Conservation (phyloP, 306 rosid species). For the Malus fusca region DNA sequence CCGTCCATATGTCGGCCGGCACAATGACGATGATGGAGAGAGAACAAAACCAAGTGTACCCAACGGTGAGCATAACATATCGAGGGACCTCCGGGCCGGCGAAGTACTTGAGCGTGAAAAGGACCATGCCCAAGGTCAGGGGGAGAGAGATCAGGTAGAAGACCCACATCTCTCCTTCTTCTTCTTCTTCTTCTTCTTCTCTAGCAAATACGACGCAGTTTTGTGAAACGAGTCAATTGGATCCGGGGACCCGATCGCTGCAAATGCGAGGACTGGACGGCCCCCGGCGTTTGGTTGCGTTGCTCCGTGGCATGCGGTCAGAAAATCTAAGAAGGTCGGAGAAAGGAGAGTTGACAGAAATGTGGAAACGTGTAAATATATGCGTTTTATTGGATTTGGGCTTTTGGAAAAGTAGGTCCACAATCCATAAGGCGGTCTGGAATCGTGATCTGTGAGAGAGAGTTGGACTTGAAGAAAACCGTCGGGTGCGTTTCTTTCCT, state of each 20-base stretch:
- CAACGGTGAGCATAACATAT: constrained; percentile 84
- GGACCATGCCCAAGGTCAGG: constrained; percentile 76
- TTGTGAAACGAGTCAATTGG: not conserved
- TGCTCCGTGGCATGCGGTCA: not conserved
- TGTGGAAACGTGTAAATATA: not conserved
- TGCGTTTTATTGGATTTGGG: not conserved
- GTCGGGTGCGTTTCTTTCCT: not conserved
- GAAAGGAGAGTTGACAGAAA: not conserved
- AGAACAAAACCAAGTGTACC: constrained; percentile 90
- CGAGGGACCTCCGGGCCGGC: constrained; percentile 87
- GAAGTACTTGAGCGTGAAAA: constrained; percentile 66
- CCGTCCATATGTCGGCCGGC: constrained; percentile 97
- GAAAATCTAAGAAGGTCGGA: not conserved
- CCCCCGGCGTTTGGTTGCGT: not conserved
- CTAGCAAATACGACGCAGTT: not conserved
- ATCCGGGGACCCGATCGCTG: constrained; percentile 15
- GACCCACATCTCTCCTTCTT: constrained; percentile 64
- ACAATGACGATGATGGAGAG: constrained; percentile 94
- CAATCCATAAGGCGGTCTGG: not conserved
- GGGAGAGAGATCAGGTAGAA: constrained; percentile 93
- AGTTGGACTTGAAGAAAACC: not conserved
- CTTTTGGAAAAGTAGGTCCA: not conserved
- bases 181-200: not conserved
- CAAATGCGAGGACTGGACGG: not conserved
- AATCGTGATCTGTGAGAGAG: not conserved